Evolutionary conservation across 441 rosid genomes (phyloP).

Genomic region (Populus hybrid): DNA sequence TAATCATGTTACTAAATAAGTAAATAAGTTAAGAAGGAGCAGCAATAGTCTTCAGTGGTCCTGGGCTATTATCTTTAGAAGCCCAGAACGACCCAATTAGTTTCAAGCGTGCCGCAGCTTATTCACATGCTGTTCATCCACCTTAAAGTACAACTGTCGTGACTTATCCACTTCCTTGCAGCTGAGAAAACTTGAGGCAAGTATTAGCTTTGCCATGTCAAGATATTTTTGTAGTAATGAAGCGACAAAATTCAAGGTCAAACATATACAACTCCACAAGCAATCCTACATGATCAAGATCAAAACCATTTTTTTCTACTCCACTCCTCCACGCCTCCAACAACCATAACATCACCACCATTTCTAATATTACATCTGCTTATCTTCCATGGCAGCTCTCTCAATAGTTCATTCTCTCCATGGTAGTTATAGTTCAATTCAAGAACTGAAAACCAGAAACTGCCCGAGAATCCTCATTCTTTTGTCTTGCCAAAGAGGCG

Average conservation of each 20-base stretch:
- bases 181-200: conserved; percentile 16
- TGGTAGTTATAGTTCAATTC: conserved; percentile 18
- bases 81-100: neutral
- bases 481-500: conserved; percentile 35
- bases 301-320: neutral
- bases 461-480: conserved; percentile 19
- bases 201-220: conserved; percentile 3
- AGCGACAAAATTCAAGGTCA: conserved; percentile 3
- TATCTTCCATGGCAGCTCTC: conserved; percentile 50
- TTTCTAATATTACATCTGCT: neutral
- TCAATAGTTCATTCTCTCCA: conserved; percentile 28
- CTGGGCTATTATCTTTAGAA: no score
- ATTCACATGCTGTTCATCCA: neutral
- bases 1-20: no score
- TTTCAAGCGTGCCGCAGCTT: neutral
- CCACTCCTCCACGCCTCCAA: no score
- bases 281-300: neutral
- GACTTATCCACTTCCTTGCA: conserved; percentile 23
- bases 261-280: neutral
- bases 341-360: no score
- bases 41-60: no score
- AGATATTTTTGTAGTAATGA: conserved; percentile 27
- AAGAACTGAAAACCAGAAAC: conserved; percentile 24
- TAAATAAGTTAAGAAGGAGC: no score
- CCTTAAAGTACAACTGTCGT: neutral